Base-by-base conservation (phyloP, 495 filamentous ascomycete genomes). In the Penicillium riverlandense region DNA sequence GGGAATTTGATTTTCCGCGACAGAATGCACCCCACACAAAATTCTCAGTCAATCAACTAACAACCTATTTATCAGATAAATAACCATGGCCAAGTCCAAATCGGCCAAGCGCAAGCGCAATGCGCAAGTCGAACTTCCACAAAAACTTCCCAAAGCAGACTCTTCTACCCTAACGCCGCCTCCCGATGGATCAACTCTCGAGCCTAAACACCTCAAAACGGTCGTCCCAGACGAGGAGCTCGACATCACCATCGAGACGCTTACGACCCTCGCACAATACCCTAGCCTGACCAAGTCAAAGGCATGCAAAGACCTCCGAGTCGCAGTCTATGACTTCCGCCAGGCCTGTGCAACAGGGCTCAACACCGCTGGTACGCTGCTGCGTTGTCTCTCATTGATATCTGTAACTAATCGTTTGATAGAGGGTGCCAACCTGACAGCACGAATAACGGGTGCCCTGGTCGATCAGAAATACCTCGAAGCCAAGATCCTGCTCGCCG, bases 381-480 rank as follows among this genome's bases (percentile, higher is more conserved):
- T 38, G 29, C 28, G 14, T 16, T 13, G 6, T 48, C 28, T 41
- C 39, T 13, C 11, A 22, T 36, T 6, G 16, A 37, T 41, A 22
- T 14, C 37, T 28, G 33, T 27, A 41, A 42, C 53, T 54, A 44
- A 55, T 40, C 9, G 8, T 43, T 29, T 22, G 4, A 49, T 38
- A 63, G 64, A 67, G 46, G 62, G 60, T 33, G 64, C 56, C 32
- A 67, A 67, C 47, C 43, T 66, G 45, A 67, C 64, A 11, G 64
- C 64, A 15, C 60, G 64, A 36, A 67, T 67, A 16, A 67, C 62
- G 32, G 64, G 56, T 39, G 62, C 64, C 13, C 38, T 67, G 40
- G 48, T 50, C 27, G 64, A 67, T 30, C 55, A 55, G 35, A 63
- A 64, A 44, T 67, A 64, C 34, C 30, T 57, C 7, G 64, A 67